Evolutionary conservation across 495 filamentous ascomycete genomes (phyloP).

Genomic region (Penicillium dipodomyicola): DNA sequence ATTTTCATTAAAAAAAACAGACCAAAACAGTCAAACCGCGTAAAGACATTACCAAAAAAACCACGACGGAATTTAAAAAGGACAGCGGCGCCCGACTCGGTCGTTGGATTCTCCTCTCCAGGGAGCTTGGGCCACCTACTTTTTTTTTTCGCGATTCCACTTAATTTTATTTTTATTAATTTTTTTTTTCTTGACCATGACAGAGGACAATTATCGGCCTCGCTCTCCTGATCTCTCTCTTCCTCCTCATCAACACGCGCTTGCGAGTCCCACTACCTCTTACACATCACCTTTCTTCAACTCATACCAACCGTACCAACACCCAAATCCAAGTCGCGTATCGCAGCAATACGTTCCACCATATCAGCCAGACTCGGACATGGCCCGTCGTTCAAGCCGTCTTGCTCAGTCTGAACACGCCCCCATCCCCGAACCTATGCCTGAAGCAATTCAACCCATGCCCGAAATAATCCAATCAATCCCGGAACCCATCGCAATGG

Average conservation of each 20-base stretch:
- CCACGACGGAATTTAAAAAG: slow-evolving; percentile 34
- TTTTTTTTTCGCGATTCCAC: slow-evolving; percentile 10
- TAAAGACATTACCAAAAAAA: slow-evolving; percentile 25
- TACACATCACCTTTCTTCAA: slow-evolving; percentile 42
- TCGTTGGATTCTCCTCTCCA: slow-evolving; percentile 8
- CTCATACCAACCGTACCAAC: slow-evolving; percentile 28
- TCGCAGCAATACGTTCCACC: slow-evolving; percentile 41
- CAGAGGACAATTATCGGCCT: slow-evolving; percentile 32
- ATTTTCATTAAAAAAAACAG: slow-evolving; percentile 11
- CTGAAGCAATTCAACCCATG: slow-evolving; percentile 11
- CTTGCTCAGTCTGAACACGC: slow-evolving; percentile 36
- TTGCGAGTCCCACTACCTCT: slow-evolving; percentile 41
- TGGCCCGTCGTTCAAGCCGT: slow-evolving; percentile 48
- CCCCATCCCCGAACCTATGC: slow-evolving; percentile 27
- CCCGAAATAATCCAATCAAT: slow-evolving; percentile 21
- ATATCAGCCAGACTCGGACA: slow-evolving; percentile 31
- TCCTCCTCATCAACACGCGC: slow-evolving; percentile 30
- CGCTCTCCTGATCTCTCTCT: slow-evolving; percentile 31
- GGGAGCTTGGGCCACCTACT: slow-evolving; percentile 23
- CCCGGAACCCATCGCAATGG: slow-evolving; percentile 20
- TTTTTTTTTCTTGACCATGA: slow-evolving; percentile 21
- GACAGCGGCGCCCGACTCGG: slow-evolving; percentile 22
- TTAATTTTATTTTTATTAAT: background rate
- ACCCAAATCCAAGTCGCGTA: slow-evolving; percentile 25
- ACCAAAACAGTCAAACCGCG: background rate